These are phyloP conservation scores for Sicyos baderoa DNA, from an alignment of 306 rosid genomes.

Conservation along the genomic window DNA sequence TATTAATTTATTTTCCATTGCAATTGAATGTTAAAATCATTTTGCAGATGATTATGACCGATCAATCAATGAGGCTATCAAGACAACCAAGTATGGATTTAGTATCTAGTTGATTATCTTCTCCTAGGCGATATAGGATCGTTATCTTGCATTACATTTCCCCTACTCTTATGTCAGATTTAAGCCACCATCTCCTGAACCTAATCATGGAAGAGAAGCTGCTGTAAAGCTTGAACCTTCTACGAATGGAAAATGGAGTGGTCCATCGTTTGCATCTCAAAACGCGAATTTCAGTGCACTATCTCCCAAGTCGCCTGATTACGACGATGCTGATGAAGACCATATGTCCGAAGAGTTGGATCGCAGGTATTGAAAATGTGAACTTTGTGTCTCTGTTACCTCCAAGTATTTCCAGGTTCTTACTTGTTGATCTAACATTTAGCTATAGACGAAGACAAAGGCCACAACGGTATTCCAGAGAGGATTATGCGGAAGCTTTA, in stretches of 20 bases:
- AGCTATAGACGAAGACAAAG: slow-evolving; percentile 76
- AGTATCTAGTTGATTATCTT: background rate
- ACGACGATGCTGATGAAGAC: slow-evolving; percentile 48
- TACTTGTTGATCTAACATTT: slow-evolving; percentile 22
- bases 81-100: slow-evolving; percentile 75
- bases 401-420: slow-evolving; percentile 14
- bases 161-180: slow-evolving; percentile 33
- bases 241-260: slow-evolving; percentile 66
- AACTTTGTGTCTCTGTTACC: slow-evolving; percentile 7
- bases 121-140: background rate
- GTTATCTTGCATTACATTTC: no score
- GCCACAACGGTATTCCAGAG: slow-evolving; percentile 84
- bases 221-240: slow-evolving; percentile 51
- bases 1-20: background rate
- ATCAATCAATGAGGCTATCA: slow-evolving; percentile 95
- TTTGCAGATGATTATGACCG: slow-evolving; percentile 91
- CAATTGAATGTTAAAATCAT: slow-evolving; percentile 28
- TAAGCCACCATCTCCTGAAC: slow-evolving; percentile 76
- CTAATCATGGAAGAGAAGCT: slow-evolving; percentile 49
- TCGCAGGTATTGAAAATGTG: slow-evolving; percentile 45
- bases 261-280: slow-evolving; percentile 45
- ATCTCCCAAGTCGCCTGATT: slow-evolving; percentile 68
- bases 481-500: slow-evolving; percentile 63
- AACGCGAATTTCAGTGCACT: slow-evolving; percentile 47
- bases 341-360: slow-evolving; percentile 47